Conservation (phyloP, 805 yeast genomes). For the Saturnispora serradocipensis region DNA sequence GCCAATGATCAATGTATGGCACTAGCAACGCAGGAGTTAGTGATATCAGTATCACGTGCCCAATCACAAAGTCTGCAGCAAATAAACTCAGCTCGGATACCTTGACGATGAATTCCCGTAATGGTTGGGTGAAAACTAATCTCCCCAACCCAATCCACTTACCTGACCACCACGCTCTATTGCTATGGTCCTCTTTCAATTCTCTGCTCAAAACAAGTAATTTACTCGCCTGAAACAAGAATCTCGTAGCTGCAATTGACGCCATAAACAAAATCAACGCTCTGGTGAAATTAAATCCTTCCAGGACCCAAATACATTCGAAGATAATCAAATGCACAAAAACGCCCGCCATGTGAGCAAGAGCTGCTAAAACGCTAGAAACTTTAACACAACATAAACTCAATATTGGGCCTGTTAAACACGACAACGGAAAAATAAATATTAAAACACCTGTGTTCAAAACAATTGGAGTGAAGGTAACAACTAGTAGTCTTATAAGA, state of each 20-base stretch:
- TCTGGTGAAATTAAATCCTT: slow-evolving; percentile 34
- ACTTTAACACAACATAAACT: slow-evolving; percentile 26
- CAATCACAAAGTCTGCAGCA: slow-evolving; percentile 39
- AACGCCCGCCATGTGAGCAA: slow-evolving; percentile 32
- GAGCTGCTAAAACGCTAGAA: slow-evolving; percentile 32
- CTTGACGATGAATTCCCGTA: slow-evolving; percentile 39
- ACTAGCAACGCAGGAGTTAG: slow-evolving; percentile 34
- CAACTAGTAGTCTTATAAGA: slow-evolving; percentile 48
- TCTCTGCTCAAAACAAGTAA: slow-evolving; percentile 33
- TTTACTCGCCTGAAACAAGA: slow-evolving; percentile 27
- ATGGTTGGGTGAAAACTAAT: slow-evolving; percentile 33
- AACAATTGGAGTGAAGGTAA: slow-evolving; percentile 41
- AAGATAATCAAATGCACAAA: slow-evolving; percentile 28
- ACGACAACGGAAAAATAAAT: slow-evolving; percentile 29
- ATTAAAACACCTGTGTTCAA: slow-evolving; percentile 29
- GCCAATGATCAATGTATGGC: slow-evolving; percentile 41
- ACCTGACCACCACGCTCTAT: slow-evolving; percentile 49
- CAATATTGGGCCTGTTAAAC: slow-evolving; percentile 31
- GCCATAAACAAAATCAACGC: slow-evolving; percentile 33
- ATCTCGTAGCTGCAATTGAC: slow-evolving; percentile 30
- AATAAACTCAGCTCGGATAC: slow-evolving; percentile 36
- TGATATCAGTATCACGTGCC: slow-evolving; percentile 33
- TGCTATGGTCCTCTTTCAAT: slow-evolving; percentile 31
- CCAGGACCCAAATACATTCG: slow-evolving; percentile 32
- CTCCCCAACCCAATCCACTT: slow-evolving; percentile 34